These are phyloP conservation scores for Blastocystis sp. DNA, from an alignment of 352 stramenopile genomes.

Conservation along the genomic window DNA sequence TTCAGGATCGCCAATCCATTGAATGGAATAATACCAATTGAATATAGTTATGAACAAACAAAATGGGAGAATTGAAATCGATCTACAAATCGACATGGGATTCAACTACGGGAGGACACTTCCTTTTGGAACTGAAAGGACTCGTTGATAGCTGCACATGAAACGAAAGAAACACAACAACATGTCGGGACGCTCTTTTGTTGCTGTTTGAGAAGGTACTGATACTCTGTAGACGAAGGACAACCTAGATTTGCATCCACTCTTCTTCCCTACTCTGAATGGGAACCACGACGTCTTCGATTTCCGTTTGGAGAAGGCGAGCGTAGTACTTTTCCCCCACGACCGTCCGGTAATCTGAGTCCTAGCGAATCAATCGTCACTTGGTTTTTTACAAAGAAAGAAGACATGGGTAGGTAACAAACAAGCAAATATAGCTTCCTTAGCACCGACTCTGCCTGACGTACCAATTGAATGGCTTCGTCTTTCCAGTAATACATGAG, in stretches of 20 bases:
- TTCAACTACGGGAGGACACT: no score
- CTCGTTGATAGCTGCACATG: neutral
- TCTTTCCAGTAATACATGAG: slow-evolving; percentile 47
- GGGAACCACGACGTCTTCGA: neutral
- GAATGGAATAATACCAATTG: no score
- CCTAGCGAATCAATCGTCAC: neutral
- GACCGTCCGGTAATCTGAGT: slow-evolving; percentile 2
- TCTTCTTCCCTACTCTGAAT: neutral
- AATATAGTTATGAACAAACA: no score
- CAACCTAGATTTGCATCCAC: no score
- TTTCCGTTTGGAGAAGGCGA: neutral
- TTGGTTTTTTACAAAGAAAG: neutral
- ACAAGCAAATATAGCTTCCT: no score
- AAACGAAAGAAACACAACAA: neutral
- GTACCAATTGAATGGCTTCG: no score
- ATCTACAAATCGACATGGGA: no score
- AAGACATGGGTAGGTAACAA: no score
- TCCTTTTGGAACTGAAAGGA: neutral
- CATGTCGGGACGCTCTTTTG: neutral
- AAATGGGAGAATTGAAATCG: no score
- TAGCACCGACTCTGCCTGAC: no score
- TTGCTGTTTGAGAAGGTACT: neutral
- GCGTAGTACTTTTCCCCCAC: neutral
- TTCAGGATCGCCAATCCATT: no score
- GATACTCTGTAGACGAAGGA: neutral